A percentile compares a stretch with the other conserved stretches of the same genome.
Evolutionary conservation across 2,329 filamentous ascomycete genomes (phyloP).

Genomic region (Nemania sp.): DNA sequence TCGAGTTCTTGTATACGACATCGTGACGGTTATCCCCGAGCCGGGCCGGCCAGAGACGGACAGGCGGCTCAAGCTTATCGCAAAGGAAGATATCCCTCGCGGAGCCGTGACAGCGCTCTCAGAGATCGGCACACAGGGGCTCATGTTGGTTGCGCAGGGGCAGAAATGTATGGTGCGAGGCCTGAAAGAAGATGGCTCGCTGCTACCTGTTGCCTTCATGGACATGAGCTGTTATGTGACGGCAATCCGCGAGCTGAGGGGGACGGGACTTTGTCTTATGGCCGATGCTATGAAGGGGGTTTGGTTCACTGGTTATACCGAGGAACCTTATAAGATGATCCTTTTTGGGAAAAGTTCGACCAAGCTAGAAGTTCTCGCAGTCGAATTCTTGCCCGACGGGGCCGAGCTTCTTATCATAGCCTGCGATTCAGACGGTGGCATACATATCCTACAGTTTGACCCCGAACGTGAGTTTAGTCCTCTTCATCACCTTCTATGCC

Average conservation of each 20-base stretch:
- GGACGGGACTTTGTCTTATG: conserved; percentile 84
- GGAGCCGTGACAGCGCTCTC: conserved; percentile 88
- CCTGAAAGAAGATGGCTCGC: conserved; percentile 89
- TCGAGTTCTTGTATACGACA: conserved; percentile 85
- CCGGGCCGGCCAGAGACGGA: conserved; percentile 84
- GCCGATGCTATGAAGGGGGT: conserved; percentile 91
- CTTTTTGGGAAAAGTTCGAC: conserved; percentile 87
- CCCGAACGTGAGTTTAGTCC: conserved; percentile 74
- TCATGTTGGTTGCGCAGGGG: conserved; percentile 87
- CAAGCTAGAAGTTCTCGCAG: conserved; percentile 75
- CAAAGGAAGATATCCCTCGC: conserved; percentile 87
- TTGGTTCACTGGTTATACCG: conserved; percentile 95
- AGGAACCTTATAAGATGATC: conserved; percentile 95
- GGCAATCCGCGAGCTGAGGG: conserved; percentile 79
- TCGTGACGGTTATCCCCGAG: conserved; percentile 89
- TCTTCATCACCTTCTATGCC: neutral
- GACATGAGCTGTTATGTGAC: conserved; percentile 96
- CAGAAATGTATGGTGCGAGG: conserved; percentile 98
- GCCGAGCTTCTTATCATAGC: conserved; percentile 82
- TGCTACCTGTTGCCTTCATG: conserved; percentile 94
- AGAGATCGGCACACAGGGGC: conserved; percentile 83
- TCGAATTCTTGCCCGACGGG: conserved; percentile 87
- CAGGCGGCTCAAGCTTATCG: conserved; percentile 81
- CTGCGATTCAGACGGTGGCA: conserved; percentile 80
- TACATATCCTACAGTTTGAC: conserved; percentile 92